Percentiles rank a stretch among this genome's conserved stretches.
phyloP scores from a whole-genome alignment of 331 rosid genomes.

The Malus hybrid region DNA sequence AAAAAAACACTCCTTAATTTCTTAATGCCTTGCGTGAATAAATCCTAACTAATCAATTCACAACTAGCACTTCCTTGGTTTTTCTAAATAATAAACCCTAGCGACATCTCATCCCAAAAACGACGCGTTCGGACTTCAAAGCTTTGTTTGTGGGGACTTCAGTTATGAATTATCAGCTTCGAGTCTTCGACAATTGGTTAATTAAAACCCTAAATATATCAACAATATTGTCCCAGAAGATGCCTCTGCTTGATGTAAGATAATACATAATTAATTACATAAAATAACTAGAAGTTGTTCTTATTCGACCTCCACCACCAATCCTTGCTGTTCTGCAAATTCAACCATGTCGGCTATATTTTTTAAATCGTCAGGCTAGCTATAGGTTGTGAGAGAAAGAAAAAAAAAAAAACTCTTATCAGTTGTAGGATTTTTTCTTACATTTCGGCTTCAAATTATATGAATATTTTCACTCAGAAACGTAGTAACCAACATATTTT shows the following conservation, averaged over 20 bases:
- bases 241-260: not conserved
- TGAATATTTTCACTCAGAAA: not conserved
- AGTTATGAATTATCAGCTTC: too few relatives aligned
- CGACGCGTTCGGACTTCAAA: not conserved
- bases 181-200: not conserved
- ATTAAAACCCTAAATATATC: not conserved
- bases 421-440: not conserved
- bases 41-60: not conserved
- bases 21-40: not conserved
- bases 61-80: not conserved
- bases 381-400: not conserved
- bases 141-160: not conserved
- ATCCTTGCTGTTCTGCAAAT: not conserved
- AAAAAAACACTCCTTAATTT: not conserved
- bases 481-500: not conserved
- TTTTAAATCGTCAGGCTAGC: not conserved
- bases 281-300: not conserved
- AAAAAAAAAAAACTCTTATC: not conserved
- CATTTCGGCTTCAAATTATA: not conserved
- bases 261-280: not conserved
- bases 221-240: not conserved
- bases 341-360: not conserved
- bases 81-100: not conserved
- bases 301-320: not conserved
- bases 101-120: not conserved